A percentile compares a stretch with the other conserved stretches of the same genome.
Evolutionary conservation across 2,329 filamentous ascomycete genomes (phyloP).

Genomic region (Lecanoromycetidae sp.): DNA sequence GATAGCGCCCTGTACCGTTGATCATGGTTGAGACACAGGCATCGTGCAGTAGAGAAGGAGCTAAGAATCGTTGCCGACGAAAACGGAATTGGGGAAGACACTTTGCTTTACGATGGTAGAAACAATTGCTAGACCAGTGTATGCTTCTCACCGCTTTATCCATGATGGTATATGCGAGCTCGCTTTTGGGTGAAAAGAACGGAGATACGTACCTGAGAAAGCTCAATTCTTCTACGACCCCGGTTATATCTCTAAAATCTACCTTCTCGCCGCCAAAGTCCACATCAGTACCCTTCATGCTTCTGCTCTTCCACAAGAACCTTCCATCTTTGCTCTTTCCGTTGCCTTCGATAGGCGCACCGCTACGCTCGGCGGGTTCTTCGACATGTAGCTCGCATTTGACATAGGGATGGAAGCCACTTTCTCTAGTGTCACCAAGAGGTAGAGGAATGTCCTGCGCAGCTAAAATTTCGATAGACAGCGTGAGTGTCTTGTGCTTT

Average conservation of each 20-base stretch:
- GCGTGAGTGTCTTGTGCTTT: slow-evolving; percentile 45
- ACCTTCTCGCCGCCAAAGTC: slow-evolving; percentile 51
- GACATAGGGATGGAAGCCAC: slow-evolving; percentile 59
- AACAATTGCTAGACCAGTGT: too few relatives aligned
- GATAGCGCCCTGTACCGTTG: background rate
- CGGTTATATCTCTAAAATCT: slow-evolving; percentile 43
- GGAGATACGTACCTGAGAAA: slow-evolving; percentile 58
- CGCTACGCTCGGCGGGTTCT: slow-evolving; percentile 40
- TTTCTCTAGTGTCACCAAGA: slow-evolving; percentile 38
- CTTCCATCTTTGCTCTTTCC: slow-evolving; percentile 43
- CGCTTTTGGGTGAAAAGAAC: background rate
- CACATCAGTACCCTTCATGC: slow-evolving; percentile 47
- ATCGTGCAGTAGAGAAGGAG: too few relatives aligned
- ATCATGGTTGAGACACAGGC: too few relatives aligned
- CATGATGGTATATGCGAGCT: too few relatives aligned
- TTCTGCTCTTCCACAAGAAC: slow-evolving; percentile 49
- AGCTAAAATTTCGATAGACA: slow-evolving; percentile 62
- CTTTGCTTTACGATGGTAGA: background rate
- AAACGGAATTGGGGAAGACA: background rate
- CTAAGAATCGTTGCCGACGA: background rate
- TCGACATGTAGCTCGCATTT: slow-evolving; percentile 75
- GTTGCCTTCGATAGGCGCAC: slow-evolving; percentile 31
- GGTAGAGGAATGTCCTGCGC: slow-evolving; percentile 65
- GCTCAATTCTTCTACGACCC: slow-evolving; percentile 56
- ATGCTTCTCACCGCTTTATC: background rate